Evolutionary conservation across 2,329 filamentous ascomycete genomes (phyloP).

Genomic region (Fusarium stilboides): DNA sequence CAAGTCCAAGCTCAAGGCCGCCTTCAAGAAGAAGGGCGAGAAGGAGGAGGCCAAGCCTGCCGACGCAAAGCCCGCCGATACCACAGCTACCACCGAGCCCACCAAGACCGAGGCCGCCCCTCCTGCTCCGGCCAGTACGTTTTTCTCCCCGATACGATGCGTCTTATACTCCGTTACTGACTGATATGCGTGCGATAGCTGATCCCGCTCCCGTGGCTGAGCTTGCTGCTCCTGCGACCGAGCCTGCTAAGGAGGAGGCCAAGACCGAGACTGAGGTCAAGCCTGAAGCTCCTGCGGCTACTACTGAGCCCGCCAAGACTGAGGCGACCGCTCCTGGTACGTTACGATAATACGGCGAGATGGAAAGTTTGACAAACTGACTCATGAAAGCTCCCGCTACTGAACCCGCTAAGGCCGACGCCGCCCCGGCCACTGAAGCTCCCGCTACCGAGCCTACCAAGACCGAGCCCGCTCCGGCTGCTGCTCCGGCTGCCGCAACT

Average conservation of each 20-base stretch:
- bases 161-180: slow-evolving; percentile 22
- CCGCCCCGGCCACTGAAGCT: slow-evolving; percentile 50
- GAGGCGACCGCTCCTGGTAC: slow-evolving; percentile 44
- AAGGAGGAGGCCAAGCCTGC: slow-evolving; percentile 53
- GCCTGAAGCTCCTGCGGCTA: slow-evolving; percentile 48
- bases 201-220: slow-evolving; percentile 46
- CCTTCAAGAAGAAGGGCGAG: slow-evolving; percentile 65
- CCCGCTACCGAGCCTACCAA: slow-evolving; percentile 50
- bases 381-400: slow-evolving; percentile 44
- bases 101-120: slow-evolving; percentile 56
- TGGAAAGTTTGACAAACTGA: slow-evolving; percentile 1
- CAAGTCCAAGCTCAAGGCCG: slow-evolving; percentile 69
- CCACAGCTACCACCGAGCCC: slow-evolving; percentile 50
- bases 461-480: slow-evolving; percentile 40
- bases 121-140: slow-evolving; percentile 53
- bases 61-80: slow-evolving; percentile 35
- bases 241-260: slow-evolving; percentile 49
- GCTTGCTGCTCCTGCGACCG: slow-evolving; percentile 46
- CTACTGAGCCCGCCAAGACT: slow-evolving; percentile 47
- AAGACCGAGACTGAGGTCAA: slow-evolving; percentile 49
- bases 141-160: slow-evolving; percentile 14
- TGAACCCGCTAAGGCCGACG: slow-evolving; percentile 49
- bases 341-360: background rate
- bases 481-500: slow-evolving; percentile 39
- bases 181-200: slow-evolving; percentile 26